These are phyloP conservation scores for Rhizoctonia solani DNA, from an alignment of 1,284 basidiomycete species.

Conservation along the genomic window DNA sequence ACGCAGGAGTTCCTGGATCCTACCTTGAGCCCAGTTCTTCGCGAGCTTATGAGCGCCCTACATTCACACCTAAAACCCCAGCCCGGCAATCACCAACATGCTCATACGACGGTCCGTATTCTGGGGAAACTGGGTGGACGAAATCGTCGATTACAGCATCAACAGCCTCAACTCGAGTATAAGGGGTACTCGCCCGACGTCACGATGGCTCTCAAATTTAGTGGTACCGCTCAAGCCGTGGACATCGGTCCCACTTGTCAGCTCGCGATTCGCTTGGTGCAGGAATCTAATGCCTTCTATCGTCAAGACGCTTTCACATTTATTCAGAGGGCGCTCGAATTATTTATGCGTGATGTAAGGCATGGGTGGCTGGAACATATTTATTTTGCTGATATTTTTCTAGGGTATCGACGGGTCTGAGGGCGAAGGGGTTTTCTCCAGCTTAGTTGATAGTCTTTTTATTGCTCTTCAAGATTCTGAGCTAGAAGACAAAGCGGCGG, in stretches of 20 bases:
- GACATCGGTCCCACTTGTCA: slow-evolving; percentile 73
- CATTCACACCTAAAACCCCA: slow-evolving; percentile 89
- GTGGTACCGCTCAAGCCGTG: slow-evolving; percentile 69
- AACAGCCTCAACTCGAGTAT: slow-evolving; percentile 79
- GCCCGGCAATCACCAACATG: slow-evolving; percentile 88
- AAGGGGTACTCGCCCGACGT: slow-evolving; percentile 69
- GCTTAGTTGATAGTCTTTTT: slow-evolving; percentile 76
- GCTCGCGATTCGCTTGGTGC: slow-evolving; percentile 71
- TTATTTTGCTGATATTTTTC: slow-evolving; percentile 13
- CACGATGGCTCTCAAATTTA: slow-evolving; percentile 73
- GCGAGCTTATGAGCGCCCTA: slow-evolving; percentile 94
- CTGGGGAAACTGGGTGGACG: slow-evolving; percentile 96
- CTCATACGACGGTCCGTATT: slow-evolving; percentile 95
- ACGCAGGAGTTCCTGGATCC: slow-evolving; percentile 99
- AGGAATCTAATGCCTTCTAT: slow-evolving; percentile 64
- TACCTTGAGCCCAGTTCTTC: slow-evolving; percentile 88
- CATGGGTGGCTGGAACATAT: slow-evolving; percentile 1
- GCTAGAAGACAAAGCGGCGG: slow-evolving; percentile 67
- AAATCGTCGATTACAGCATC: slow-evolving; percentile 85
- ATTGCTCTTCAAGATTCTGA: slow-evolving; percentile 77
- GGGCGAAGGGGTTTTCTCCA: slow-evolving; percentile 72
- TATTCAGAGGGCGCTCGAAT: slow-evolving; percentile 72
- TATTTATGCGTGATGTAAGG: slow-evolving; percentile 77
- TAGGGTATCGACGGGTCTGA: slow-evolving; percentile 77
- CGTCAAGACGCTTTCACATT: slow-evolving; percentile 78